Evolutionary conservation across 2,329 filamentous ascomycete species (phyloP).

Genomic region (Calonectria fujianensis): DNA sequence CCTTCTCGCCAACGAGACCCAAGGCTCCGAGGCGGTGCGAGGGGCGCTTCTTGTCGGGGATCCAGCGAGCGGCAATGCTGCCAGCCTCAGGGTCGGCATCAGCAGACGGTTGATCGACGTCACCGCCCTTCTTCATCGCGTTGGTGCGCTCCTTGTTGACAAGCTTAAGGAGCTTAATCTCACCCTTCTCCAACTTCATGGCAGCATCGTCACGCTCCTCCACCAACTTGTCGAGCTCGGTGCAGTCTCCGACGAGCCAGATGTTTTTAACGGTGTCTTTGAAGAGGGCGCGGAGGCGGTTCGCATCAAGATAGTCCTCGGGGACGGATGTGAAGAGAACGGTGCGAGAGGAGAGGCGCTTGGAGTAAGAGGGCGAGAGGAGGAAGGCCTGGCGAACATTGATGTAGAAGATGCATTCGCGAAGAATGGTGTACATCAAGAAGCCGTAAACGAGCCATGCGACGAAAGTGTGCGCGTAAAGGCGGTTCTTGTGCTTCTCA

Average conservation of each 20-base stretch:
- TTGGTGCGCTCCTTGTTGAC: constrained; percentile 63
- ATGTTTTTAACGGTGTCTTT: constrained; percentile 86
- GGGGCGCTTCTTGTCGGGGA: constrained; percentile 80
- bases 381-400: constrained; percentile 95
- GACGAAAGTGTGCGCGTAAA: constrained; percentile 87
- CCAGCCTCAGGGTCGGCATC: constrained; percentile 80
- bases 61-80: constrained; percentile 77
- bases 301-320: constrained; percentile 82
- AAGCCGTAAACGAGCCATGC: constrained; percentile 92
- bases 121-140: constrained; percentile 59
- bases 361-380: constrained; percentile 87
- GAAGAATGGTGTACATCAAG: constrained; percentile 90
- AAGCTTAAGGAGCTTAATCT: constrained; percentile 86
- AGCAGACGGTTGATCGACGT: constrained; percentile 60
- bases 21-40: constrained; percentile 78
- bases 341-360: constrained; percentile 90
- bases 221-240: constrained; percentile 85
- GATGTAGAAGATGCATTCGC: constrained; percentile 95
- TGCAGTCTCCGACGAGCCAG: constrained; percentile 87
- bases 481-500: constrained; percentile 75
- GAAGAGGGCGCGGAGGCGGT: constrained; percentile 84
- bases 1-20: constrained; percentile 78
- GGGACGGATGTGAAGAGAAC: constrained; percentile 95
- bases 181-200: constrained; percentile 87
- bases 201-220: constrained; percentile 84